phyloP scores from a whole-genome alignment of 768 basidiomycete species.

The Boletus barrowsii region DNA sequence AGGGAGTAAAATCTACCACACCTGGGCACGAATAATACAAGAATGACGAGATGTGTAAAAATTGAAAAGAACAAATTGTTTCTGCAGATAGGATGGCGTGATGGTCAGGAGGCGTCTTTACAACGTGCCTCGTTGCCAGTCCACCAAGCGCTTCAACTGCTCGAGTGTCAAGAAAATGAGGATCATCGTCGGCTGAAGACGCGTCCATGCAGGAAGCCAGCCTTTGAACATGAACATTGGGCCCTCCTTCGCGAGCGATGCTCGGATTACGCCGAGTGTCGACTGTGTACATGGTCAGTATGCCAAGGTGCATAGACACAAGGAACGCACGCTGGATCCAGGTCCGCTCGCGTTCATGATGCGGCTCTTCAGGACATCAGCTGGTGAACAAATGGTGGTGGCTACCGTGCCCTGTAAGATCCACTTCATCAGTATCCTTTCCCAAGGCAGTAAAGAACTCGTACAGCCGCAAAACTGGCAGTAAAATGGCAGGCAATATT shows the following conservation, averaged over 20 bases:
- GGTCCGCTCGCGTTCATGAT: constrained; percentile 89
- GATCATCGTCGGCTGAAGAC: constrained; percentile 85
- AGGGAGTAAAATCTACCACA: background rate
- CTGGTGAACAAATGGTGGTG: constrained; percentile 85
- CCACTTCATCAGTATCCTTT: background rate
- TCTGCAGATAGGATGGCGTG: too few species aligned
- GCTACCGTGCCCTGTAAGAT: constrained; percentile 74
- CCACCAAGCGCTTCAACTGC: constrained; percentile 71
- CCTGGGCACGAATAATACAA: background rate
- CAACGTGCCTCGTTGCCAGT: constrained; percentile 47
- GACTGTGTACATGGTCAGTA: constrained; percentile 41
- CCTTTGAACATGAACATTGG: constrained; percentile 92
- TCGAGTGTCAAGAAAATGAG: constrained; percentile 84
- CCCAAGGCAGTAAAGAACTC: background rate
- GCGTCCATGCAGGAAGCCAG: constrained; percentile 84
- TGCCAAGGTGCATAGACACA: background rate
- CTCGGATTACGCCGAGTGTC: constrained; percentile 64
- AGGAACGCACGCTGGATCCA: constrained; percentile 62
- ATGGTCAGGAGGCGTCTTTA: background rate
- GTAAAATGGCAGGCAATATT: constrained; percentile 83
- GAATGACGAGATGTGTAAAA: too few species aligned
- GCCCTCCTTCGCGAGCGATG: constrained; percentile 70
- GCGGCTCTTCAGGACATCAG: constrained; percentile 84
- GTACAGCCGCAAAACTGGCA: constrained; percentile 81
- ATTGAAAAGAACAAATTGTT: too few species aligned